Percentiles rank a stretch among this genome's conserved stretches.
phyloP scores from a whole-genome alignment of 164 flowering plant genomes.

The Berberis thunbergii region DNA sequence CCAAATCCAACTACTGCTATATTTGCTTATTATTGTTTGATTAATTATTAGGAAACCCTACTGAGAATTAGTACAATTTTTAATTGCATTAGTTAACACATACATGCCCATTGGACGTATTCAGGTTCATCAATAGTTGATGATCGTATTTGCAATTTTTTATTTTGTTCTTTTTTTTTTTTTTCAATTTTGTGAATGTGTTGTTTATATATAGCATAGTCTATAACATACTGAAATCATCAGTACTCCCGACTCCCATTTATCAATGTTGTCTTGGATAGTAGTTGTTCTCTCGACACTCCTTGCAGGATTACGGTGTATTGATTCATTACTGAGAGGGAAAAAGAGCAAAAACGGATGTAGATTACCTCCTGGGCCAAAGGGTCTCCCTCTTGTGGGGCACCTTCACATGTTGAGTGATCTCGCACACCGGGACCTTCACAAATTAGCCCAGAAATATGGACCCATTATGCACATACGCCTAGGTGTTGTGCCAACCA shows the following conservation, averaged over 20 bases:
- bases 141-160: no score
- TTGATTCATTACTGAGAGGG: no score
- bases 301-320: no score
- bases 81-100: background rate
- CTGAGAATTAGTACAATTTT: background rate
- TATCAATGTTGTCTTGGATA: no score
- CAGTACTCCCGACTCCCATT: background rate
- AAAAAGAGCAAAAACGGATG: no score
- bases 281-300: no score
- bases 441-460: background rate
- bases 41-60: no score
- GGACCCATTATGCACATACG: slow-evolving; percentile 4
- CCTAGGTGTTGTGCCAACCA: slow-evolving; percentile 14
- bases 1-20: no score
- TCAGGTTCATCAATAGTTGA: background rate
- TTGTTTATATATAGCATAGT: background rate
- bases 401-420: slow-evolving; percentile 20
- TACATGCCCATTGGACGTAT: background rate
- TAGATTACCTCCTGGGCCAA: slow-evolving; percentile 21
- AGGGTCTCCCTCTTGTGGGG: slow-evolving; percentile 18
- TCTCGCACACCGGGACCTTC: slow-evolving; percentile 13
- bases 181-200: background rate
- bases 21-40: no score
- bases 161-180: no score
- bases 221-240: no score